phyloP scores from a whole-genome alignment of 2,329 filamentous ascomycete genomes.

The Didymella segeticola region DNA sequence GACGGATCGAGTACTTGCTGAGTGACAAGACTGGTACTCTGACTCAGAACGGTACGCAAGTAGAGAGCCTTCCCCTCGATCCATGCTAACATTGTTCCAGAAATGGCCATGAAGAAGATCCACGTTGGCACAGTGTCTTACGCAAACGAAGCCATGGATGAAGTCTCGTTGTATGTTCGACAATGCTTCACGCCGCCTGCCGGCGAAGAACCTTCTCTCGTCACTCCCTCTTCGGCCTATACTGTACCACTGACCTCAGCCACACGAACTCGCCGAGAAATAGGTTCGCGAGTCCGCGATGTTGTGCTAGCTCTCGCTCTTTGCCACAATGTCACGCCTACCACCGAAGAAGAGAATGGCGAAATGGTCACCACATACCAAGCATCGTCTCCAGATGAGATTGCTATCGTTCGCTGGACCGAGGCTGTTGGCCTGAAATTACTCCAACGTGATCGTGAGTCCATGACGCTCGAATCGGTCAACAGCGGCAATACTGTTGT shows the following conservation, averaged over 20 bases:
- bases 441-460: constrained; percentile 83
- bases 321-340: constrained; percentile 97
- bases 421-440: constrained; percentile 89
- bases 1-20: constrained; percentile 92
- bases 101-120: constrained; percentile 99
- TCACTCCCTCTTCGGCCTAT: constrained; percentile 78
- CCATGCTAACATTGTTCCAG: constrained; percentile 50
- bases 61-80: background rate
- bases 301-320: constrained; percentile 89
- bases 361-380: constrained; percentile 84
- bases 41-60: constrained; percentile 76
- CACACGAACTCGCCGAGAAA: constrained; percentile 88
- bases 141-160: constrained; percentile 98
- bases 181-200: constrained; percentile 73
- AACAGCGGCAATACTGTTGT: constrained; percentile 78
- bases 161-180: constrained; percentile 83
- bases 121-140: constrained; percentile 98
- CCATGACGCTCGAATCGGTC: constrained; percentile 80
- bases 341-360: constrained; percentile 81
- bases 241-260: constrained; percentile 67
- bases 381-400: constrained; percentile 96
- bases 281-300: constrained; percentile 90
- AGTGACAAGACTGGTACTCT: constrained; percentile 98
- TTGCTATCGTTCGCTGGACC: constrained; percentile 96
- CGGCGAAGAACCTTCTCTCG: constrained; percentile 55